Evolutionary conservation across 164 flowering plant genomes (phyloP).

Genomic region (Euptelea pleiosperma): DNA sequence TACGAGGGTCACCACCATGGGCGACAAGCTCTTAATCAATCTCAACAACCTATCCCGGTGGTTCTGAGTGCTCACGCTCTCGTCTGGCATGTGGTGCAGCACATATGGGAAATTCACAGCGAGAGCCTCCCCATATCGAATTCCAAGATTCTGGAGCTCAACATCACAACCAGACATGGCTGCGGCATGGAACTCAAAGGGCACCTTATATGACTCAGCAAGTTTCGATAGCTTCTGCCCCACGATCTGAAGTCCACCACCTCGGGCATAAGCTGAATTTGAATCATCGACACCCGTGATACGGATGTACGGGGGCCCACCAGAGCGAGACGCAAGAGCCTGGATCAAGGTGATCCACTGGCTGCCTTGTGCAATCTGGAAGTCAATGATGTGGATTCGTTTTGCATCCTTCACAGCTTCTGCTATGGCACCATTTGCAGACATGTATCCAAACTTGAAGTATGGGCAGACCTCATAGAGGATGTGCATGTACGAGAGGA

Average conservation of each 20-base stretch:
- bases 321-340: conserved; percentile 68
- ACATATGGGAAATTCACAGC: conserved; percentile 67
- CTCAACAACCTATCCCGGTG: conserved; percentile 71
- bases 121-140: conserved; percentile 59
- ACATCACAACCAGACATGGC: conserved; percentile 43
- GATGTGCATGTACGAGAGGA: conserved; percentile 70
- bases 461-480: conserved; percentile 75
- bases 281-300: conserved; percentile 78
- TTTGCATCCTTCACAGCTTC: conserved; percentile 72
- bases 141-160: conserved; percentile 31
- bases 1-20: conserved; percentile 75
- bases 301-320: conserved; percentile 67
- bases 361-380: conserved; percentile 70
- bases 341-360: conserved; percentile 74
- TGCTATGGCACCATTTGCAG: conserved; percentile 85
- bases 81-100: conserved; percentile 86
- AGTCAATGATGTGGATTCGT: conserved; percentile 70
- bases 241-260: conserved; percentile 68
- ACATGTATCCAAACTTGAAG: conserved; percentile 78
- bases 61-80: conserved; percentile 59
- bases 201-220: conserved; percentile 57
- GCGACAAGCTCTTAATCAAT: conserved; percentile 63
- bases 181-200: conserved; percentile 64
- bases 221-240: conserved; percentile 50
- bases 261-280: conserved; percentile 58